These are phyloP conservation scores for Phytophthora citrophthora DNA, from an alignment of 352 stramenopile genomes.

Conservation along the genomic window DNA sequence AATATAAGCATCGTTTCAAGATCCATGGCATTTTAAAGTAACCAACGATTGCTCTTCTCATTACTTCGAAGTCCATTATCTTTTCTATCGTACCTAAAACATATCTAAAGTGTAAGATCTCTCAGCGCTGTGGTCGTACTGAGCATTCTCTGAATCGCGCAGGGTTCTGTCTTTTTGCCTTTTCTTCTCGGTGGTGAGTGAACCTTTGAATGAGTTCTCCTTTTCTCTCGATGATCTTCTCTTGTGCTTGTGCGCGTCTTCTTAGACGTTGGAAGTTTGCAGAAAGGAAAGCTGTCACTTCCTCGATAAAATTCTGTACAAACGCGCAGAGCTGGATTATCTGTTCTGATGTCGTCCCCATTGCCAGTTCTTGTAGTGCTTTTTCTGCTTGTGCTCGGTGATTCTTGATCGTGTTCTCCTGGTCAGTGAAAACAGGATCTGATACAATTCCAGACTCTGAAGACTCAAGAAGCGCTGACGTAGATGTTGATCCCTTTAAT, in stretches of 20 bases:
- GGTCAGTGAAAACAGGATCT: slow-evolving; percentile 8
- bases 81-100: too few species aligned
- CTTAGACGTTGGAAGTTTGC: slow-evolving; percentile 36
- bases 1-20: background rate
- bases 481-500: slow-evolving; percentile 20
- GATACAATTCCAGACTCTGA: background rate
- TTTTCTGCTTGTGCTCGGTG: slow-evolving; percentile 18
- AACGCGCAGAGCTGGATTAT: slow-evolving; percentile 35
- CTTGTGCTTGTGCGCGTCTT: slow-evolving; percentile 44
- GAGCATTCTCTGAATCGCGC: slow-evolving; percentile 61
- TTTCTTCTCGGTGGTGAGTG: slow-evolving; percentile 65
- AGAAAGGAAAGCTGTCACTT: slow-evolving; percentile 29
- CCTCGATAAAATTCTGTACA: slow-evolving; percentile 32
- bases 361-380: slow-evolving; percentile 14
- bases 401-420: slow-evolving; percentile 14
- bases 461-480: slow-evolving; percentile 10
- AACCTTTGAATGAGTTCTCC: slow-evolving; percentile 64
- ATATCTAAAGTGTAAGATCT: background rate
- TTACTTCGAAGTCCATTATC: too few species aligned
- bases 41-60: too few species aligned
- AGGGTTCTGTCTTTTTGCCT: slow-evolving; percentile 41
- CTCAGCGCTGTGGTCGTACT: slow-evolving; percentile 36
- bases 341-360: slow-evolving; percentile 23
- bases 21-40: too few species aligned
- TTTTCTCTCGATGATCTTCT: slow-evolving; percentile 67